phyloP scores from a whole-genome alignment of 2,329 filamentous ascomycete species.

The Cladophialophora bantiana region DNA sequence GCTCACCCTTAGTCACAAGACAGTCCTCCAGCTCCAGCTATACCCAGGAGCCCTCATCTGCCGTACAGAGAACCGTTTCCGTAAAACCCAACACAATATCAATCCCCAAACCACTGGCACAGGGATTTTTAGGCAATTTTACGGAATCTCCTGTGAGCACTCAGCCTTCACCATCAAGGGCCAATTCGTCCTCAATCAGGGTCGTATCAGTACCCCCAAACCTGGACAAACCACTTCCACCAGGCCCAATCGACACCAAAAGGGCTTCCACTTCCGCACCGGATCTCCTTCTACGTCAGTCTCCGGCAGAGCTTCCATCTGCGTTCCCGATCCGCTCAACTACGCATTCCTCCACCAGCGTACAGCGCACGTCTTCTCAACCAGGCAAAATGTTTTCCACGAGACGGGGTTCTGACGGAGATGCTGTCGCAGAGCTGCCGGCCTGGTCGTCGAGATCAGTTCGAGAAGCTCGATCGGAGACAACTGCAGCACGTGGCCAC shows the following conservation, averaged over 20 bases:
- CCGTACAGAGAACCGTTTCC: conserved; percentile 17
- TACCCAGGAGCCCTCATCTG: conserved; percentile 27
- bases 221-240: conserved; percentile 35
- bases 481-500: conserved; percentile 11
- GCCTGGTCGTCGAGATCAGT: conserved; percentile 26
- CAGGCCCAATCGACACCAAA: conserved; percentile 25
- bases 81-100: conserved; percentile 12
- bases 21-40: conserved; percentile 38
- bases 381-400: conserved; percentile 17
- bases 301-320: conserved; percentile 25
- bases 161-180: conserved; percentile 9
- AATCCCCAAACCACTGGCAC: conserved; percentile 5
- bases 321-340: neutral
- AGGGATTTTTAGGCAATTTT: neutral
- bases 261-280: conserved; percentile 29
- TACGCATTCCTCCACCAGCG: neutral
- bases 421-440: conserved; percentile 17
- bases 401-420: conserved; percentile 19
- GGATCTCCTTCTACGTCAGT: conserved; percentile 22
- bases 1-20: conserved; percentile 35
- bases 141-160: conserved; percentile 11
- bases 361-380: conserved; percentile 12
- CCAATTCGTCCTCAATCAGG: conserved; percentile 17
- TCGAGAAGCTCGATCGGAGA: conserved; percentile 20
- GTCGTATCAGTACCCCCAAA: conserved; percentile 25